phyloP scores from a whole-genome alignment of 2,329 filamentous ascomycete species.

The Paraphaeosphaeria minitans region DNA sequence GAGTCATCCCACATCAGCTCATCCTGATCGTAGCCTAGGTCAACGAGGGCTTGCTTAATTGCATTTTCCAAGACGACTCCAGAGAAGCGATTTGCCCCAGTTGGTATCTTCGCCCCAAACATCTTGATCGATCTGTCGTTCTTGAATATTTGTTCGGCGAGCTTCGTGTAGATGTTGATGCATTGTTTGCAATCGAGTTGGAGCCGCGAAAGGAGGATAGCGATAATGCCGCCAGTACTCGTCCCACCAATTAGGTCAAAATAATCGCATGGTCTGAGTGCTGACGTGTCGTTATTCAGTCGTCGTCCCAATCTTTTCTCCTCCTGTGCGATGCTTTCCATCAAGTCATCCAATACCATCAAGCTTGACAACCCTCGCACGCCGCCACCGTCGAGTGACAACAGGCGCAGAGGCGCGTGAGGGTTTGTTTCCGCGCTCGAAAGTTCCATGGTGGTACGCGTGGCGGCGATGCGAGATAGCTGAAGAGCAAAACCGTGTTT shows the following conservation, averaged over 20 bases:
- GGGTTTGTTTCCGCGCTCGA: constrained; percentile 36
- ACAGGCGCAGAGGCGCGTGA: constrained; percentile 39
- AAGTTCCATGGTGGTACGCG: constrained; percentile 28
- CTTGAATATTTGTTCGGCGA: constrained; percentile 47
- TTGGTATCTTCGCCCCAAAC: constrained; percentile 44
- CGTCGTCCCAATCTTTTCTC: constrained; percentile 44
- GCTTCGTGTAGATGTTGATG: constrained; percentile 44
- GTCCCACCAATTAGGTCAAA: constrained; percentile 50
- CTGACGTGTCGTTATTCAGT: constrained; percentile 29
- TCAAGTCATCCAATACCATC: constrained; percentile 47
- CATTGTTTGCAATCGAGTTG: constrained; percentile 45
- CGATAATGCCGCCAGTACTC: constrained; percentile 49
- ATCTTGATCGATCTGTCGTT: constrained; percentile 43
- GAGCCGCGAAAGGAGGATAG: constrained; percentile 47
- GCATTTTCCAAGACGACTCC: constrained; percentile 43
- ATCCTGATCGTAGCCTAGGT: constrained; percentile 40
- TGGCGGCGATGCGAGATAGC: background rate
- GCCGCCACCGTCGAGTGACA: constrained; percentile 48
- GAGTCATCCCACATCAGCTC: constrained; percentile 50
- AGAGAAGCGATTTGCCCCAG: constrained; percentile 44
- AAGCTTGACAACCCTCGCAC: constrained; percentile 46
- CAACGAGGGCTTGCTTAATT: constrained; percentile 42
- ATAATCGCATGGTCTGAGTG: constrained; percentile 47
- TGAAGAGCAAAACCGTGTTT: background rate
- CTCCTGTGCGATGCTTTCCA: constrained; percentile 46